phyloP scores from a whole-genome alignment of 2,329 filamentous ascomycete species.

The Endoconidiophora polonica region DNA sequence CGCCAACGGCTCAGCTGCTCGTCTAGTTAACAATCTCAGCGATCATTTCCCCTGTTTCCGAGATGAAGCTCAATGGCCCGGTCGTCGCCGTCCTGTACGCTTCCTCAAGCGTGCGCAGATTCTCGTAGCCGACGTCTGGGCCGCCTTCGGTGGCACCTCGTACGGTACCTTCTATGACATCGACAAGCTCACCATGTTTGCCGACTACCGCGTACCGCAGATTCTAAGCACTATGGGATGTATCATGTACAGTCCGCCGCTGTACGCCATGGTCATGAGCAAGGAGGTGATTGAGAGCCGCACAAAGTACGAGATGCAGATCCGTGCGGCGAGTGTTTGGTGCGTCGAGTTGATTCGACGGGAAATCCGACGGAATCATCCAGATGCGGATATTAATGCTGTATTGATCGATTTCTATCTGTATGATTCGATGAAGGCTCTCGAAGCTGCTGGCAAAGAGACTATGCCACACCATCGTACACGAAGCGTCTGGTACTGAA shows the following conservation, averaged over 20 bases:
- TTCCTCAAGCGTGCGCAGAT: constrained; percentile 94
- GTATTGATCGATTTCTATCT: constrained; percentile 95
- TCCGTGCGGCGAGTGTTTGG: constrained; percentile 89
- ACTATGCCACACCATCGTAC: constrained; percentile 72
- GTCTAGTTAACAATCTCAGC: constrained; percentile 71
- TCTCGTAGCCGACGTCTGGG: constrained; percentile 90
- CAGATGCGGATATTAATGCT: constrained; percentile 60
- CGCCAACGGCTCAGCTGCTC: constrained; percentile 64
- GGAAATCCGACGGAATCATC: constrained; percentile 60
- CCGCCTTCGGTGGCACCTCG: constrained; percentile 68
- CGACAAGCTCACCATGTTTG: constrained; percentile 94
- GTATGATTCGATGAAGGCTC: constrained; percentile 83
- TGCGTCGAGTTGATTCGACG: constrained; percentile 75
- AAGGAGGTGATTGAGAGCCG: constrained; percentile 53
- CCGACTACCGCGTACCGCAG: constrained; percentile 92
- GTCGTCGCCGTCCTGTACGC: constrained; percentile 50
- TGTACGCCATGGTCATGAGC: constrained; percentile 53
- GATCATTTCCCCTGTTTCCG: constrained; percentile 71
- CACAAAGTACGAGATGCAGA: constrained; percentile 65
- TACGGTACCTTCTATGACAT: constrained; percentile 80
- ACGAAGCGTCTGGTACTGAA: constrained; percentile 83
- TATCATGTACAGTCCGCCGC: constrained; percentile 64
- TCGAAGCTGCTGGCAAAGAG: constrained; percentile 47
- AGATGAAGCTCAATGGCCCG: constrained; percentile 63
- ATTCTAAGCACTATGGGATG: constrained; percentile 73